These are phyloP conservation scores for Erythrophleum fordii DNA, from an alignment of 306 rosid genomes.

Conservation along the genomic window DNA sequence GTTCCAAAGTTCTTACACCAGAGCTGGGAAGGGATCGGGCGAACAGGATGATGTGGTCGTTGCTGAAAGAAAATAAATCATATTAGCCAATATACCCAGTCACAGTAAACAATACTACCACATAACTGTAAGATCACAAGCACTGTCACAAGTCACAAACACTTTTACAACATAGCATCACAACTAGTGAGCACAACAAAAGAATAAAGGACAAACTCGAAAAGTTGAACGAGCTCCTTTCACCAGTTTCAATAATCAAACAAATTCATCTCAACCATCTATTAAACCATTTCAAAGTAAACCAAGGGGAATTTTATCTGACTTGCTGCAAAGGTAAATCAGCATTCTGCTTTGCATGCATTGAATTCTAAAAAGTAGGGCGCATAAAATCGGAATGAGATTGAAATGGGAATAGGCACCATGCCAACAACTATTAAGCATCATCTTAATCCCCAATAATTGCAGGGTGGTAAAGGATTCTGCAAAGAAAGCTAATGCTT, in stretches of 20 bases:
- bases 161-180: background rate
- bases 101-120: background rate
- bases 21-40: conserved; percentile 95
- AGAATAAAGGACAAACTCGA: background rate
- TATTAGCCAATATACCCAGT: conserved; percentile 35
- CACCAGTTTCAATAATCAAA: conserved; percentile 11
- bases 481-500: background rate
- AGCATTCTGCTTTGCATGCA: conserved; percentile 1
- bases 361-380: background rate
- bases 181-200: background rate
- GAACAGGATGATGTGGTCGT: conserved; percentile 97
- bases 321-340: conserved; percentile 21
- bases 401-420: background rate
- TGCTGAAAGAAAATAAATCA: conserved; percentile 67
- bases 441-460: background rate
- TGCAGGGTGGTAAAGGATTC: background rate
- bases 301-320: conserved; percentile 36
- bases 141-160: background rate
- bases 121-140: background rate
- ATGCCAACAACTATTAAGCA: background rate
- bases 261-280: conserved; percentile 30
- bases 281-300: conserved; percentile 30
- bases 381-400: background rate
- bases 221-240: conserved; percentile 35
- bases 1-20: conserved; percentile 98